Percentiles rank a stretch among this genome's conserved stretches.
Conservation (phyloP, 2,329 filamentous ascomycete species). For the Talaromyces sp. region DNA sequence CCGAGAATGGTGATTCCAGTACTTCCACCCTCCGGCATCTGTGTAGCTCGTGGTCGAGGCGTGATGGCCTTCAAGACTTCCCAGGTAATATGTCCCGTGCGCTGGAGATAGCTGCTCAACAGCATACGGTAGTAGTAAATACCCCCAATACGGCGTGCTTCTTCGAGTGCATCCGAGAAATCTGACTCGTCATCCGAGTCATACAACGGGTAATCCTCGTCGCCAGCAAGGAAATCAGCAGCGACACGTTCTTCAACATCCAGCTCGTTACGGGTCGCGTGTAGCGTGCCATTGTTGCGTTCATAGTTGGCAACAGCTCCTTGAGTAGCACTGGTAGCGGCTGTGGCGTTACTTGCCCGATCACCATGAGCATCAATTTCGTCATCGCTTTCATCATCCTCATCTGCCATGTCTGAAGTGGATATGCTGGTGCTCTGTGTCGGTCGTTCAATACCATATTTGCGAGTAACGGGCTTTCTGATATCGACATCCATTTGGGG, state of each 20-base stretch:
- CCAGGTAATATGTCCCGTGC: slow-evolving; percentile 45
- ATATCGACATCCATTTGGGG: slow-evolving; percentile 99
- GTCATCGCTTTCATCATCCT: slow-evolving; percentile 66
- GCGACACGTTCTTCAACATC: slow-evolving; percentile 84
- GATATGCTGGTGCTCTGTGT: slow-evolving; percentile 70
- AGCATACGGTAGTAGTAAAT: slow-evolving; percentile 69
- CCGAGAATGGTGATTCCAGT: slow-evolving; percentile 42
- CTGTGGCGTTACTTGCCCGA: neutral
- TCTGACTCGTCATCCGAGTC: slow-evolving; percentile 85
- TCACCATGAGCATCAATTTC: slow-evolving; percentile 43
- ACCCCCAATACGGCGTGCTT: slow-evolving; percentile 72
- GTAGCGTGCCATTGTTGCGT: slow-evolving; percentile 44
- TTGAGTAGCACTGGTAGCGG: slow-evolving; percentile 11
- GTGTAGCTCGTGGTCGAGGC: slow-evolving; percentile 50
- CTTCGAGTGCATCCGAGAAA: slow-evolving; percentile 69
- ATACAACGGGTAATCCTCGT: slow-evolving; percentile 80
- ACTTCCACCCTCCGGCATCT: slow-evolving; percentile 35
- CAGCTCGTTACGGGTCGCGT: slow-evolving; percentile 47
- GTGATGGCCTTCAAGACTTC: slow-evolving; percentile 50
- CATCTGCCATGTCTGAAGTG: slow-evolving; percentile 73
- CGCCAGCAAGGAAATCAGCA: slow-evolving; percentile 53
- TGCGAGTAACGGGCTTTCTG: slow-evolving; percentile 81
- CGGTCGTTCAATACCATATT: slow-evolving; percentile 84
- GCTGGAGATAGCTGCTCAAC: slow-evolving; percentile 50
- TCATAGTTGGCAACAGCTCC: slow-evolving; percentile 4